A percentile compares a stretch with the other conserved stretches of the same genome.
These are phyloP conservation scores for Suillus bovinus DNA, from an alignment of 768 basidiomycete genomes.

Conservation along the genomic window DNA sequence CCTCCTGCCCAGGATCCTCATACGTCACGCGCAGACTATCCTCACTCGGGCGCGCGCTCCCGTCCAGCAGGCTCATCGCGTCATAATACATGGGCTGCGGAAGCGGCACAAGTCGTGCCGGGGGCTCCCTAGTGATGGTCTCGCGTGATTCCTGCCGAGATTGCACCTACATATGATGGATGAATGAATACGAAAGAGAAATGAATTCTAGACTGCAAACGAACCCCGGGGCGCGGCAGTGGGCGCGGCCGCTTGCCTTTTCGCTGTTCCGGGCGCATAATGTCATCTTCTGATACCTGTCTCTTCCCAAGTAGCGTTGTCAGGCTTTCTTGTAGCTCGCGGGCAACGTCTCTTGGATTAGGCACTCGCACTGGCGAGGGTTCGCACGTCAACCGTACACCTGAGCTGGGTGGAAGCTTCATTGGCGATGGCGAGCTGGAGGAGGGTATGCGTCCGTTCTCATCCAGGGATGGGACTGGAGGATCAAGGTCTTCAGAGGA, in stretches of 20 bases:
- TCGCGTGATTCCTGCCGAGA: slow-evolving; percentile 42
- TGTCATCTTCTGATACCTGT: slow-evolving; percentile 44
- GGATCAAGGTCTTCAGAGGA: slow-evolving; percentile 7
- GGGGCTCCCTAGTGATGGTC: slow-evolving; percentile 14
- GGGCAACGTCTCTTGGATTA: slow-evolving; percentile 49
- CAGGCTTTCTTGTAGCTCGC: slow-evolving; percentile 67
- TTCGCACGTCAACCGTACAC: slow-evolving; percentile 15
- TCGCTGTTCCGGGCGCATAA: slow-evolving; percentile 15
- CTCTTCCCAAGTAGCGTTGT: slow-evolving; percentile 72
- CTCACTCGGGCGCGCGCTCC: slow-evolving; percentile 31
- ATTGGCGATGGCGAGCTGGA: slow-evolving; percentile 57
- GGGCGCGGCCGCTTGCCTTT: slow-evolving; percentile 41
- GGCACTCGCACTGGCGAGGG: slow-evolving; percentile 34
- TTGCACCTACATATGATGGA: slow-evolving; percentile 29
- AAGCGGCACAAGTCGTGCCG: slow-evolving; percentile 6
- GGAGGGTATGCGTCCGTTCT: slow-evolving; percentile 50
- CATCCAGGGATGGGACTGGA: slow-evolving; percentile 24
- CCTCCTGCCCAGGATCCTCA: slow-evolving; percentile 64
- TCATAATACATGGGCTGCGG: slow-evolving; percentile 22
- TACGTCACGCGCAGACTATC: slow-evolving; percentile 61
- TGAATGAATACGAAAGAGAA: neutral
- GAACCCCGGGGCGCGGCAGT: slow-evolving; percentile 37
- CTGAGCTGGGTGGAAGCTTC: slow-evolving; percentile 37
- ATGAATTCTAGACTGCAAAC: slow-evolving; percentile 5
- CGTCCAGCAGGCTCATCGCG: slow-evolving; percentile 31